phyloP scores from a whole-genome alignment of 75 land plant species.

The Pseudotsuga menziesii region DNA sequence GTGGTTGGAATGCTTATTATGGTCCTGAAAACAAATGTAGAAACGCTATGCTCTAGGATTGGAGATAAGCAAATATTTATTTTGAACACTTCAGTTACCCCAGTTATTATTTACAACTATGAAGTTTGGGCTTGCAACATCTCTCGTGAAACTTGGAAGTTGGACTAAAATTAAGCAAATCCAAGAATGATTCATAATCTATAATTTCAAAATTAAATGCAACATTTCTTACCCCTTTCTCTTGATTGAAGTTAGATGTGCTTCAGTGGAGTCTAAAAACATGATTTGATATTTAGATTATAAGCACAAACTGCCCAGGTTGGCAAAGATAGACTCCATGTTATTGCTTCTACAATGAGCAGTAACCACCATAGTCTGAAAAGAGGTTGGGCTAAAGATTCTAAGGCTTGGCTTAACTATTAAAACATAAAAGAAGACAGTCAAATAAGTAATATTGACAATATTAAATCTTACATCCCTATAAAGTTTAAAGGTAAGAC shows the following conservation, averaged over 20 bases:
- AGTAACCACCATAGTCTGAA: neutral
- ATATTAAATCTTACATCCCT: neutral
- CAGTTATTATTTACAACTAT: neutral
- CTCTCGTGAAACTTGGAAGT: neutral
- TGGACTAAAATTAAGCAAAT: too few relatives aligned
- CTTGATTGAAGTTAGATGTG: neutral
- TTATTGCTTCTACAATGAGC: neutral
- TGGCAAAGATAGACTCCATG: neutral
- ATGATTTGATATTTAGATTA: neutral
- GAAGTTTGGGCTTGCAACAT: neutral
- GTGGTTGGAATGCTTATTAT: neutral
- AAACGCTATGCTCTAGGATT: neutral
- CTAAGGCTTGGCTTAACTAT: neutral
- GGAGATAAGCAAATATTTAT: neutral
- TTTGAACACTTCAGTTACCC: neutral
- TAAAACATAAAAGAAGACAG: neutral
- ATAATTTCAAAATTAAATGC: neutral
- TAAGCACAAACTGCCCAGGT: neutral
- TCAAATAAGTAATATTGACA: neutral
- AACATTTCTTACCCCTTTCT: neutral
- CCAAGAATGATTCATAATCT: neutral
- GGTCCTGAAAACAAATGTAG: neutral
- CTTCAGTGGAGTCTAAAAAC: neutral
- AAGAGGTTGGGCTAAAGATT: neutral
- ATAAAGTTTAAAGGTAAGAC: neutral